phyloP scores from a whole-genome alignment of 768 basidiomycete genomes.

The Termitomyces sp. region DNA sequence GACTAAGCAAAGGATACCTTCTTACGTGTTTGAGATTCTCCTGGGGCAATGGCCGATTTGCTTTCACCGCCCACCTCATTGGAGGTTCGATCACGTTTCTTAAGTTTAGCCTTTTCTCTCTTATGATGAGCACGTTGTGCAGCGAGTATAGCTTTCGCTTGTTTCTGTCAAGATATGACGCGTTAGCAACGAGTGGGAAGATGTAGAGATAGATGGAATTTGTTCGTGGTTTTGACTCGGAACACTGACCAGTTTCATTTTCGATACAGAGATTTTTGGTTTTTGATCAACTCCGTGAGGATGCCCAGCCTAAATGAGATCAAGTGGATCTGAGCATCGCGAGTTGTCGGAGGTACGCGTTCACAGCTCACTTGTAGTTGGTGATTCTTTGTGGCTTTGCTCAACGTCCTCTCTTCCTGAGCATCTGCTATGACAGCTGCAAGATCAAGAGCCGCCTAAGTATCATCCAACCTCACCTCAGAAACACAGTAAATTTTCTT shows the following conservation, averaged over 20 bases:
- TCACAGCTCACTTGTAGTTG: conserved; percentile 7
- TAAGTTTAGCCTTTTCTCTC: conserved; percentile 4
- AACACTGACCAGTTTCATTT: conserved; percentile 11
- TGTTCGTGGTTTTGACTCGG: neutral
- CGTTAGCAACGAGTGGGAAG: neutral
- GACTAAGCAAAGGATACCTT: conserved; percentile 11
- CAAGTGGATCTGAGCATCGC: neutral
- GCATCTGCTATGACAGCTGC: conserved; percentile 10
- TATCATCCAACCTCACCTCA: neutral
- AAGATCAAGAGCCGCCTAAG: conserved; percentile 8
- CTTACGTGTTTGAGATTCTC: conserved; percentile 6
- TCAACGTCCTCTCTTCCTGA: conserved; percentile 9
- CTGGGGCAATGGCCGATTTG: neutral
- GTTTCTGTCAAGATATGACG: conserved; percentile 1
- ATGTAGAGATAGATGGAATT: neutral
- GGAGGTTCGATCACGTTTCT: neutral
- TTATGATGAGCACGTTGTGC: conserved; percentile 4
- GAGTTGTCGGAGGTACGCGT: neutral
- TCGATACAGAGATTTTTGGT: conserved; percentile 8
- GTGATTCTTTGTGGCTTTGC: conserved; percentile 3
- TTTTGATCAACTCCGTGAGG: conserved; percentile 3
- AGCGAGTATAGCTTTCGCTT: conserved; percentile 8
- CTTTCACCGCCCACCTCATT: neutral
- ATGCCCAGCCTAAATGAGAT: conserved; percentile 7
- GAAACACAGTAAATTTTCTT: neutral